phyloP scores from a whole-genome alignment of 805 yeast genomes.

The Wickerhamiella dianesei region DNA sequence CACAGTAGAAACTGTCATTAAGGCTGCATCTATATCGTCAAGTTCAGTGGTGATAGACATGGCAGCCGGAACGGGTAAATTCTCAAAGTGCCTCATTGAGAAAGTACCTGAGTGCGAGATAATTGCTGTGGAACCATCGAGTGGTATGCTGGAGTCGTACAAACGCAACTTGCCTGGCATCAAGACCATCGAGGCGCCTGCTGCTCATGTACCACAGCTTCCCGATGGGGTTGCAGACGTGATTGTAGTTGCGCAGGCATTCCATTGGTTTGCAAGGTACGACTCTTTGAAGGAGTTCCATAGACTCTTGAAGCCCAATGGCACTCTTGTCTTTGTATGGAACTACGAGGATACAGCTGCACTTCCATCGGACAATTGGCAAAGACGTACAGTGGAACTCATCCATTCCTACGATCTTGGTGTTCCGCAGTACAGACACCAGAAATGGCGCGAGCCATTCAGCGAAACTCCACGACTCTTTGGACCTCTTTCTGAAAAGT shows the following conservation, averaged over 20 bases:
- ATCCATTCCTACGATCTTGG: slow-evolving; percentile 28
- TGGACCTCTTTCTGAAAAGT: slow-evolving; percentile 27
- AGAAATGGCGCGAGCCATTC: slow-evolving; percentile 34
- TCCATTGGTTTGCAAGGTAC: slow-evolving; percentile 51
- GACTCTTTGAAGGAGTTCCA: slow-evolving; percentile 36
- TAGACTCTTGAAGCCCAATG: slow-evolving; percentile 38
- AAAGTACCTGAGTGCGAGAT: slow-evolving; percentile 31
- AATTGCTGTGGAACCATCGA: slow-evolving; percentile 40
- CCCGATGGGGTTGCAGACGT: slow-evolving; percentile 35
- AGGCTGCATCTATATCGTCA: slow-evolving; percentile 25
- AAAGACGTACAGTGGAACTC: slow-evolving; percentile 25
- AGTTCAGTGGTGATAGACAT: slow-evolving; percentile 33
- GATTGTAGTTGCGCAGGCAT: slow-evolving; percentile 45
- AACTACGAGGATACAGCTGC: slow-evolving; percentile 33
- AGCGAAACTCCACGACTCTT: slow-evolving; percentile 24
- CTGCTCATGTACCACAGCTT: slow-evolving; percentile 34
- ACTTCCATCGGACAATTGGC: slow-evolving; percentile 28
- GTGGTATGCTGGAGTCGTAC: slow-evolving; percentile 43
- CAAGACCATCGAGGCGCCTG: slow-evolving; percentile 29
- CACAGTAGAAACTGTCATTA: slow-evolving; percentile 34
- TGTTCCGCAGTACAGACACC: slow-evolving; percentile 46
- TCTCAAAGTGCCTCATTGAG: slow-evolving; percentile 21
- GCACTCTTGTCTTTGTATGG: slow-evolving; percentile 45
- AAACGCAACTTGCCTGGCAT: slow-evolving; percentile 34
- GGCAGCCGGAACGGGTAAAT: slow-evolving; percentile 55